Conservation (phyloP, 208 protist species). For the Trypanosoma lewisi region DNA sequence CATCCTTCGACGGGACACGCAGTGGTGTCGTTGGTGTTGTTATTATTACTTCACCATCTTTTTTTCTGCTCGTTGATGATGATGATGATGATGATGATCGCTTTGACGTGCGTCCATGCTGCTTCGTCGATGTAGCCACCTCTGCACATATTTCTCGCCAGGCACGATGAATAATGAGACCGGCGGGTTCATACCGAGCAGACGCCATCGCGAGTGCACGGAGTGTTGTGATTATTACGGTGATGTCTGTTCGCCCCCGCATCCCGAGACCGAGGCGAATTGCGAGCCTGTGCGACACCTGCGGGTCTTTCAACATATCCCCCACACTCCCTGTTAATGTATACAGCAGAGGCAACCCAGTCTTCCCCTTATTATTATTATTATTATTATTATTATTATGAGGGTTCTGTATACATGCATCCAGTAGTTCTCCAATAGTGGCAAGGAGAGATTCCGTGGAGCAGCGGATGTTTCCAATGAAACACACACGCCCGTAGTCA, state of each 20-base stretch:
- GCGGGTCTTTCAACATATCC: slow-evolving; percentile 27
- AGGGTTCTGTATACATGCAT: not conserved
- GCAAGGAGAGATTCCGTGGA: slow-evolving; percentile 11
- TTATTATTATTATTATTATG: not conserved
- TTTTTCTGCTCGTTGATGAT: no score
- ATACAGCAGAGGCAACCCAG: slow-evolving; percentile 15
- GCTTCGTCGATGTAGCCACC: slow-evolving; percentile 18
- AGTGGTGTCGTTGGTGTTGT: not conserved
- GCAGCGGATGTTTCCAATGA: slow-evolving; percentile 27
- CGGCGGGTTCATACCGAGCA: slow-evolving; percentile 25
- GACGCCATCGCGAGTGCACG: slow-evolving; percentile 27
- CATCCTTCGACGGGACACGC: slow-evolving; percentile 31
- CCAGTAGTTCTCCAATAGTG: slow-evolving; percentile 19
- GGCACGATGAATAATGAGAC: slow-evolving; percentile 29
- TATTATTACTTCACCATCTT: no score
- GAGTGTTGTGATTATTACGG: slow-evolving; percentile 29
- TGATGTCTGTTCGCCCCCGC: slow-evolving; percentile 43
- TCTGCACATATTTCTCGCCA: slow-evolving; percentile 31
- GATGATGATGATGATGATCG: no score
- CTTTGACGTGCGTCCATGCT: slow-evolving; percentile 2
- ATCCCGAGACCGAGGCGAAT: slow-evolving; percentile 42
- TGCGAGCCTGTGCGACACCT: slow-evolving; percentile 30
- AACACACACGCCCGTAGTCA: slow-evolving; percentile 48
- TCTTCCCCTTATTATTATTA: not conserved
- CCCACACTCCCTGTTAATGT: slow-evolving; percentile 29